These are phyloP conservation scores for Aspergillus floridensis DNA, from an alignment of 2,329 filamentous ascomycete genomes.

Conservation along the genomic window DNA sequence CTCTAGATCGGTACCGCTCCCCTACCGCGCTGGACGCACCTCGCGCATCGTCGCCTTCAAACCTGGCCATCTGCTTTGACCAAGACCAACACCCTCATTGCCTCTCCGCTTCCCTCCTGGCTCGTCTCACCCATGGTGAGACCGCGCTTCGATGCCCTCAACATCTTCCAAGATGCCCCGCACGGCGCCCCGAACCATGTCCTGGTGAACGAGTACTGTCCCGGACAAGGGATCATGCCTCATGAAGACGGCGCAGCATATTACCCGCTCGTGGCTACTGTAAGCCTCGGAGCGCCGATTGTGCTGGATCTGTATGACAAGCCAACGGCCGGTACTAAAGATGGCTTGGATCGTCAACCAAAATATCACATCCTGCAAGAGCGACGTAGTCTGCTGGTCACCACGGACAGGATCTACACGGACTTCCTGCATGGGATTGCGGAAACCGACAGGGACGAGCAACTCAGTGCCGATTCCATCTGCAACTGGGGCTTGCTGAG, in stretches of 20 bases:
- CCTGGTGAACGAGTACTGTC: slow-evolving; percentile 85
- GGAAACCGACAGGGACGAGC: slow-evolving; percentile 58
- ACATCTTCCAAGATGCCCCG: slow-evolving; percentile 62
- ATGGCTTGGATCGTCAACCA: slow-evolving; percentile 20
- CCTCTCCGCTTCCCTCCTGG: slow-evolving; percentile 69
- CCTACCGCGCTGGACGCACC: slow-evolving; percentile 77
- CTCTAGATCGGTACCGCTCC: slow-evolving; percentile 55
- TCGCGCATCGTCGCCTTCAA: slow-evolving; percentile 86
- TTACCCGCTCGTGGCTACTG: slow-evolving; percentile 81
- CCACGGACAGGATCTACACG: slow-evolving; percentile 53
- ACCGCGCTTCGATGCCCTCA: slow-evolving; percentile 50
- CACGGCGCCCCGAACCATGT: slow-evolving; percentile 84
- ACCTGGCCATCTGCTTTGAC: slow-evolving; percentile 84
- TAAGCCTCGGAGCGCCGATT: slow-evolving; percentile 75
- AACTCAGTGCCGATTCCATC: slow-evolving; percentile 54
- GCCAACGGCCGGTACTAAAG: slow-evolving; percentile 36
- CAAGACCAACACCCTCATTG: slow-evolving; percentile 69
- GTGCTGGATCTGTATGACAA: slow-evolving; percentile 74
- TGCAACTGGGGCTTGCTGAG: slow-evolving; percentile 59
- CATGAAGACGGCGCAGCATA: slow-evolving; percentile 93
- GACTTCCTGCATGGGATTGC: slow-evolving; percentile 61
- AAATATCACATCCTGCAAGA: slow-evolving; percentile 73
- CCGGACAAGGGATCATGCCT: slow-evolving; percentile 92
- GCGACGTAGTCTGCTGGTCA: slow-evolving; percentile 67
- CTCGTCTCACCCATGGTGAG: slow-evolving; percentile 66